Base-by-base conservation (phyloP, 225 moss, liverwort and hornwort species). In the Marchantia polymorpha region DNA sequence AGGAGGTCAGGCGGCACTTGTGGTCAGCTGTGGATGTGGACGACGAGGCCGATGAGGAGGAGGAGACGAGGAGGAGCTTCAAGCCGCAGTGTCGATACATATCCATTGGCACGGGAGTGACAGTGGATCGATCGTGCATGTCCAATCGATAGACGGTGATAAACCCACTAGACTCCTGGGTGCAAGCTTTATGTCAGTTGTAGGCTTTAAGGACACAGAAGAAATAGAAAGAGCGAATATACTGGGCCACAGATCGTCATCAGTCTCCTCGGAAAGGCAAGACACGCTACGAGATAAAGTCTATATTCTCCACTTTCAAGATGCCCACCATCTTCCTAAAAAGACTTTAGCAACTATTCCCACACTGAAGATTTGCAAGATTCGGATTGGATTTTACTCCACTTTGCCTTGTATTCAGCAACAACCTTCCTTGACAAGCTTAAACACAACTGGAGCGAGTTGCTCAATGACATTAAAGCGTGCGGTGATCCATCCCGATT, bases 71-170 rank as follows among this genome's bases (percentile, higher is more conserved):
- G 2, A 67, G 29, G 25, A 67, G 67, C 49, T 48, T 72, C 29
- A 22, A 72, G 49, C 49, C 50, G 50, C 71, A 67, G 67, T 31
- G 30, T 72, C 11, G 71, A 72, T 72, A 20, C 75, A 58, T 75
- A 75, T 75, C 27, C 56, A 19, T 56, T 75, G 58, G 26, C 52
- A 76, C 58, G 46, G 27, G 16, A 46, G 75, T 75, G 75, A 59
- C 75, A 75, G 76, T 4, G 72, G 73, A 73, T 27, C 39, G 16
- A 59, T 76, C 76, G 76, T 76, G 76, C 59, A 76, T 76, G 58
- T 39, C 59, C 46, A 46, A 60, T 76, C 76, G 59, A 76, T 46
- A 73, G 51, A 73, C 73, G 73, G 73, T 26, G 73, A 73, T 73
- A 73, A 73, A 73, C 73, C 73, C 73, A 25, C 73, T 49, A 25